Base-by-base conservation (phyloP, 2,329 filamentous ascomycete species). In the Ascochyta pisi region DNA sequence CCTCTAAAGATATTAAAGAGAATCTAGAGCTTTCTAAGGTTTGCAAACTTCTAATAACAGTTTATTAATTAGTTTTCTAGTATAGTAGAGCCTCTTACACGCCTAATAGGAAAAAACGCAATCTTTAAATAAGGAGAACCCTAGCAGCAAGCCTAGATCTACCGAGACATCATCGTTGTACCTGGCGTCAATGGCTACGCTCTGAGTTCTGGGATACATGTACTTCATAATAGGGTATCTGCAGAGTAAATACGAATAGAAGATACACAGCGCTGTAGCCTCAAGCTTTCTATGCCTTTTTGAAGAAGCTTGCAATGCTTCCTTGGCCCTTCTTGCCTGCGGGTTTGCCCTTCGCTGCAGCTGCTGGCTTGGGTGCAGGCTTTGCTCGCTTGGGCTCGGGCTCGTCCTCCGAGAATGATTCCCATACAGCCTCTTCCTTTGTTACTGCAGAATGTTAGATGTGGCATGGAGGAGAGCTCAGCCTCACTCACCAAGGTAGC, bases 321-420 rank as follows among this genome's bases (percentile, higher is more conserved):
- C 92, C 92, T 69, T 92, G 89, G 3, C 84, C 80, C 9, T 76
- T 71, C 56, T 77, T 79, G 10, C 58, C 73, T n/a, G 67, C 73
- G 64, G 77, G 80, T 69, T 81, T 83, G 46, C 70, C 71, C 70
- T 91, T 91, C 1, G 80, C 78, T 78, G 79, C 49, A 73, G 73
- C 64, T 40, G 63, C 57, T 41, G 68, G 53, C 46, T 64, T 67
- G 40, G 68, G 77, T 61, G 56, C 77, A 64, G 48, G 65, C 58
- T 86, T 88, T 6, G 79, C 69, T 68, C 85, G 86, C 70, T 84
- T 81, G 8, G 79, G 75, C 29, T 81, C 81, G 22, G 87, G 84
- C 63, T 96, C 92, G 61, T 96, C 92, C 73, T 97, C 93, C 0
- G 92, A 96, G 78, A 96, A 96, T 0, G 90, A 94, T 74, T 97